phyloP scores from a whole-genome alignment of 768 basidiomycete genomes.

The Tulasnella sp. region DNA sequence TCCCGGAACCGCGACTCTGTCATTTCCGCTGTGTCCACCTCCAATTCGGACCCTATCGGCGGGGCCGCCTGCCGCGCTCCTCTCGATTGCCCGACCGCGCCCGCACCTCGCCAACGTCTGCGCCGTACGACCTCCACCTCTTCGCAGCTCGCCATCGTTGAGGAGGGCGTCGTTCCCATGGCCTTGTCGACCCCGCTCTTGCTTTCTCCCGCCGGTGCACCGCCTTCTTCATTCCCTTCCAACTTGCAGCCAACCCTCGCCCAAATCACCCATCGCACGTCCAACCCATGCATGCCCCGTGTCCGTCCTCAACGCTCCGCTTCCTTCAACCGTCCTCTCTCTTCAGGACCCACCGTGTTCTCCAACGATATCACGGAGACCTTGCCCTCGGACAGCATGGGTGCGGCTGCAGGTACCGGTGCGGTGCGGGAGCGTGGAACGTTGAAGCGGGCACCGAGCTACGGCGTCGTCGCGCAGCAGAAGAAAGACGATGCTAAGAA shows the following conservation, averaged over 20 bases:
- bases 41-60: background rate
- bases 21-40: background rate
- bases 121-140: slow-evolving; percentile 9
- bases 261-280: slow-evolving; percentile 5
- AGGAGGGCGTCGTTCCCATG: background rate
- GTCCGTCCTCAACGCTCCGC: background rate
- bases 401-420: slow-evolving; percentile 2
- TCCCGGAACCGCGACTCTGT: background rate
- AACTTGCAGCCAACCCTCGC: background rate
- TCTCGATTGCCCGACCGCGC: background rate
- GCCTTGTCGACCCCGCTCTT: background rate
- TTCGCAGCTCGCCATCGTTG: slow-evolving; percentile 3
- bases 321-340: background rate
- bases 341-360: slow-evolving; percentile 3
- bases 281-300: slow-evolving; percentile 5
- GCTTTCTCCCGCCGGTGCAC: background rate
- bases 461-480: slow-evolving; percentile 7
- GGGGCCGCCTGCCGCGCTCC: background rate
- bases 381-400: background rate
- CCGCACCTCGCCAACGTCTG: background rate
- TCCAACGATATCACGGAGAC: background rate
- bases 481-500: background rate
- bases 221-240: background rate
- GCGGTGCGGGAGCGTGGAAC: background rate
- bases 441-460: slow-evolving; percentile 9